Evolutionary conservation across 495 filamentous ascomycete species (phyloP).

Genomic region (Penicillium odoratum): DNA sequence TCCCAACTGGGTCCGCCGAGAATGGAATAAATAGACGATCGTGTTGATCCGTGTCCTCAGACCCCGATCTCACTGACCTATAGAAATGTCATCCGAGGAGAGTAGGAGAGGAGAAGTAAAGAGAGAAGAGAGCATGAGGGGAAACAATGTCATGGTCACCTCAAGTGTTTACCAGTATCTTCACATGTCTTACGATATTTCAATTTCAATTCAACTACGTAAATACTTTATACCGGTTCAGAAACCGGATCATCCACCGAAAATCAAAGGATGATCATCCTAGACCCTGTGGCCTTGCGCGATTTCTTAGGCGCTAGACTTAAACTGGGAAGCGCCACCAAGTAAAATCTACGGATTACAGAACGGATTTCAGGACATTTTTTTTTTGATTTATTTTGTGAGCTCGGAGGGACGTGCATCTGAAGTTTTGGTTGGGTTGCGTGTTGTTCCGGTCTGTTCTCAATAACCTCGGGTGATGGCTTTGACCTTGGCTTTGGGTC

Average conservation of each 20-base stretch:
- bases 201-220: too few relatives aligned
- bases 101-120: too few relatives aligned
- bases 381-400: not conserved
- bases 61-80: not conserved
- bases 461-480: not conserved
- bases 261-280: not conserved
- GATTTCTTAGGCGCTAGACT: slow-evolving; percentile 10
- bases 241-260: not conserved
- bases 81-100: not conserved
- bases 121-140: too few relatives aligned
- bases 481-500: not conserved
- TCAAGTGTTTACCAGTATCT: too few relatives aligned
- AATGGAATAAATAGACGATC: slow-evolving; percentile 32
- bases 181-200: too few relatives aligned
- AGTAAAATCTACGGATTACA: too few relatives aligned
- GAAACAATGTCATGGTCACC: too few relatives aligned
- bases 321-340: not conserved
- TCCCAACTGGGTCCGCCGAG: slow-evolving; percentile 2
- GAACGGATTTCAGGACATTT: not conserved
- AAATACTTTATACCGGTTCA: not conserved
- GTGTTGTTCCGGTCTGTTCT: slow-evolving; percentile 1
- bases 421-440: not conserved
- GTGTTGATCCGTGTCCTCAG: slow-evolving; percentile 22
- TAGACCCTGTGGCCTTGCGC: slow-evolving; percentile 6
- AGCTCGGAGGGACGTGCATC: slow-evolving; percentile 1